phyloP scores from a whole-genome alignment of 768 basidiomycete species.

The Naganishia onofrii region DNA sequence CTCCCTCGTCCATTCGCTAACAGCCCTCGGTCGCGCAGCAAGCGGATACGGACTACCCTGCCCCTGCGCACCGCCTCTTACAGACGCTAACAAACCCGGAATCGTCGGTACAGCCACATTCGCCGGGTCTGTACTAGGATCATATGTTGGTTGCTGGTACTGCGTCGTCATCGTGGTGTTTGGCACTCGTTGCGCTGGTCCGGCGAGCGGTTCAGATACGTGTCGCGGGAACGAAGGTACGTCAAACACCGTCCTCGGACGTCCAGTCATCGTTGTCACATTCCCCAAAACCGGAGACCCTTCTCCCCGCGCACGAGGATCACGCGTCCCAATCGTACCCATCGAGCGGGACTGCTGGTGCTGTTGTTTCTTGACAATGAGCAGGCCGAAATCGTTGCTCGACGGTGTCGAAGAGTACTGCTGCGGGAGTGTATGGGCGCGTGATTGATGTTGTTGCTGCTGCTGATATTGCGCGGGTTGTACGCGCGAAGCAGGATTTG shows the following conservation, averaged over 20 bases:
- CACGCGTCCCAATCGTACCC: neutral
- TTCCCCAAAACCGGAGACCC: too few relatives aligned
- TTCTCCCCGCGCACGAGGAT: too few relatives aligned
- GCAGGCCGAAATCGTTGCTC: neutral
- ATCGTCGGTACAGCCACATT: neutral
- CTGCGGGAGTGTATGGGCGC: neutral
- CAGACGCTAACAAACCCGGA: slow-evolving; percentile 5
- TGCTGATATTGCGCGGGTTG: neutral
- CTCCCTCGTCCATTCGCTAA: neutral
- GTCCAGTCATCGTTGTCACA: too few relatives aligned
- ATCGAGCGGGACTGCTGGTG: slow-evolving; percentile 18
- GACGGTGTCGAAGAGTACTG: neutral
- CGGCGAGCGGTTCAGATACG: neutral
- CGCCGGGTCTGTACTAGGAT: slow-evolving; percentile 1
- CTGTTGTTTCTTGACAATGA: neutral
- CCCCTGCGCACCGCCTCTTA: neutral
- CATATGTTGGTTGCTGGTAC: neutral
- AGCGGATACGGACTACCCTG: slow-evolving; percentile 1
- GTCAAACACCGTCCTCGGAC: too few relatives aligned
- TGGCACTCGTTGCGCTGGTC: neutral
- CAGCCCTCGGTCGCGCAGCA: slow-evolving; percentile 1
- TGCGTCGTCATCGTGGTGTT: neutral
- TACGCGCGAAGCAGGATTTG: too few relatives aligned
- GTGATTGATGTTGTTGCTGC: neutral
- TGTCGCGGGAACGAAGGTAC: too few relatives aligned